These are phyloP conservation scores for Dicorynia guianensis DNA, from an alignment of 306 rosid genomes.

Conservation along the genomic window DNA sequence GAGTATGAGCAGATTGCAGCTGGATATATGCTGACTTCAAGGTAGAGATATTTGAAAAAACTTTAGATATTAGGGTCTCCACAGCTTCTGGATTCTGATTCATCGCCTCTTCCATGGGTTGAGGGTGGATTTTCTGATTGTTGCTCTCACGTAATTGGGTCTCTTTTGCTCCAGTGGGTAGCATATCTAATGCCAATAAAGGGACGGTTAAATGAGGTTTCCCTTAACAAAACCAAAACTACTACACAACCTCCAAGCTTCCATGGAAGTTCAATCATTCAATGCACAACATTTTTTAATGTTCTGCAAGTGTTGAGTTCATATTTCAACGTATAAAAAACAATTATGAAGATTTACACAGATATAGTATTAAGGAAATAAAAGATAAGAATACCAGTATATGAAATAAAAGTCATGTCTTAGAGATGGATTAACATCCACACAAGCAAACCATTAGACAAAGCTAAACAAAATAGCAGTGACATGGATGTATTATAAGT, in stretches of 20 bases:
- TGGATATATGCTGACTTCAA: constrained; percentile 93
- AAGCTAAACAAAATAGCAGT: not conserved
- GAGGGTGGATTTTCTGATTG: constrained; percentile 97
- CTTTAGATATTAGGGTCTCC: constrained; percentile 79
- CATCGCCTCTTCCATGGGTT: constrained; percentile 98
- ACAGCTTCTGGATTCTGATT: constrained; percentile 95
- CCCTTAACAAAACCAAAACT: constrained; percentile 56
- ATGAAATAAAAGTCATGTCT: not conserved
- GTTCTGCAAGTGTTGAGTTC: not conserved
- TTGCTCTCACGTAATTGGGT: constrained; percentile 92
- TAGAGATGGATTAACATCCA: not conserved
- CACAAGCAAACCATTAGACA: not conserved
- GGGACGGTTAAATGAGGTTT: constrained; percentile 51
- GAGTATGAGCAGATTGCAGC: constrained; percentile 99
- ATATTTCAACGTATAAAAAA: not conserved
- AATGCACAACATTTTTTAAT: constrained; percentile 17
- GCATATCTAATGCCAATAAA: constrained; percentile 83
- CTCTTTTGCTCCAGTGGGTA: constrained; percentile 88
- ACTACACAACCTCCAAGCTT: constrained; percentile 61
- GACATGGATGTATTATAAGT: not conserved
- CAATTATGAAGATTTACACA: not conserved
- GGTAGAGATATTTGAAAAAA: constrained; percentile 85
- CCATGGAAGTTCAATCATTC: constrained; percentile 46
- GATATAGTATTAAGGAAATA: not conserved
- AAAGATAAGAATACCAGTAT: not conserved